A percentile compares a stretch with the other conserved stretches of the same genome.
Conservation (phyloP, 768 basidiomycete genomes). For the Phanerochaete carnosa region DNA sequence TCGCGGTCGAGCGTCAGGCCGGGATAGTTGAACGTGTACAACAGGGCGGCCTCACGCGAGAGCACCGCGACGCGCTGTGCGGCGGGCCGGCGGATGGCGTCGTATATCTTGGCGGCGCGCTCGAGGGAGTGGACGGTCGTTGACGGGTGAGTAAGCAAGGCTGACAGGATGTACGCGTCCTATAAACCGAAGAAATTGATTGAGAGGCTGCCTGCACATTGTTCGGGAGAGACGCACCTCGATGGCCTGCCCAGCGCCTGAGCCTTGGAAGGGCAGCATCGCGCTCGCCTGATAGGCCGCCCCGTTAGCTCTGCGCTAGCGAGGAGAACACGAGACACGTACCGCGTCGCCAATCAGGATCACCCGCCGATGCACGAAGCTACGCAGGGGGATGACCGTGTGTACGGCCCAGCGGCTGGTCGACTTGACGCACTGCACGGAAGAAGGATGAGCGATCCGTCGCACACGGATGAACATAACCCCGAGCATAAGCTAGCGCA, state of each 20-base stretch:
- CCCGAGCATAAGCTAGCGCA: too few species aligned
- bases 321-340: slow-evolving; percentile 2
- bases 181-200: slow-evolving; percentile 4
- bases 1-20: slow-evolving; percentile 20
- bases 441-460: slow-evolving; percentile 3
- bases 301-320: background rate
- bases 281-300: slow-evolving; percentile 27
- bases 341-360: slow-evolving; percentile 42
- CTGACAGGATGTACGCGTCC: slow-evolving; percentile 36
- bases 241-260: slow-evolving; percentile 42
- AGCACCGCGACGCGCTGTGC: slow-evolving; percentile 21
- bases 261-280: slow-evolving; percentile 41
- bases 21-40: slow-evolving; percentile 25
- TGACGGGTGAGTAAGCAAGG: slow-evolving; percentile 40
- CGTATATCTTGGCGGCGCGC: slow-evolving; percentile 27
- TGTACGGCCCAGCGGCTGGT: slow-evolving; percentile 65
- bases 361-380: slow-evolving; percentile 52
- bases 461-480: too few species aligned
- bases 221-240: slow-evolving; percentile 31
- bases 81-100: slow-evolving; percentile 28
- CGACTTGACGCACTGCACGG: slow-evolving; percentile 46
- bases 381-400: slow-evolving; percentile 46
- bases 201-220: background rate
- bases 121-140: slow-evolving; percentile 19
- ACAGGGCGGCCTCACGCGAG: slow-evolving; percentile 26